A percentile compares a stretch with the other conserved stretches of the same genome.
phyloP scores from a whole-genome alignment of 2,329 filamentous ascomycete genomes.

The Aspergillus latus region DNA sequence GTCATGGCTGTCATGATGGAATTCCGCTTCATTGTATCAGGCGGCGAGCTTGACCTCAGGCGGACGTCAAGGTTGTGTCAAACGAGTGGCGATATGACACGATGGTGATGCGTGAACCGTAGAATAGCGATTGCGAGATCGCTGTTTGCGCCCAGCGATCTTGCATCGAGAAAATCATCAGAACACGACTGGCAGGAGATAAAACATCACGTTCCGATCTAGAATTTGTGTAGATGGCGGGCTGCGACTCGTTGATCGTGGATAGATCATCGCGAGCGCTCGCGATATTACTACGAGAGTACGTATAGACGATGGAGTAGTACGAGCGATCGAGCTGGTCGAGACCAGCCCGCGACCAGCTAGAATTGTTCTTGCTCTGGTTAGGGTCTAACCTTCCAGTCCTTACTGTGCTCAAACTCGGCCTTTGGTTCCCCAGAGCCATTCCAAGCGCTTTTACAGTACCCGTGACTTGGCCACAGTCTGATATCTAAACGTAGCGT shows the following conservation, averaged over 20 bases:
- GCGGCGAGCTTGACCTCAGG: slow-evolving; percentile 5
- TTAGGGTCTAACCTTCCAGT: too few species aligned
- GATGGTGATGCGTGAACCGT: background rate
- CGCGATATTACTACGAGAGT: background rate
- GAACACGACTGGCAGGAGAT: background rate
- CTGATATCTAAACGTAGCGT: too few species aligned
- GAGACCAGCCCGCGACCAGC: too few species aligned
- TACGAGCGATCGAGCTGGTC: too few species aligned
- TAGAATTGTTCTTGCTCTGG: too few species aligned
- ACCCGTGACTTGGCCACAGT: too few species aligned
- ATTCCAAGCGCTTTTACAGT: too few species aligned
- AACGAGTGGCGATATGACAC: background rate
- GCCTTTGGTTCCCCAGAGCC: too few species aligned
- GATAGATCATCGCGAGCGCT: background rate
- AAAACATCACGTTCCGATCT: background rate
- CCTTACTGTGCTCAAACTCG: too few species aligned
- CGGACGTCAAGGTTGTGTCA: slow-evolving; percentile 5
- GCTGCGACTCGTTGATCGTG: background rate
- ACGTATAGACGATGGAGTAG: background rate
- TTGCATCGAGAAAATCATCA: background rate
- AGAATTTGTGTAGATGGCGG: background rate
- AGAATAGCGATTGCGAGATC: background rate
- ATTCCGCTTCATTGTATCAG: background rate
- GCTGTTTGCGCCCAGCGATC: background rate
- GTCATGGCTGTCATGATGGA: background rate